These are phyloP conservation scores for Diaporthe capsici DNA, from an alignment of 2,329 filamentous ascomycete genomes.

Conservation along the genomic window DNA sequence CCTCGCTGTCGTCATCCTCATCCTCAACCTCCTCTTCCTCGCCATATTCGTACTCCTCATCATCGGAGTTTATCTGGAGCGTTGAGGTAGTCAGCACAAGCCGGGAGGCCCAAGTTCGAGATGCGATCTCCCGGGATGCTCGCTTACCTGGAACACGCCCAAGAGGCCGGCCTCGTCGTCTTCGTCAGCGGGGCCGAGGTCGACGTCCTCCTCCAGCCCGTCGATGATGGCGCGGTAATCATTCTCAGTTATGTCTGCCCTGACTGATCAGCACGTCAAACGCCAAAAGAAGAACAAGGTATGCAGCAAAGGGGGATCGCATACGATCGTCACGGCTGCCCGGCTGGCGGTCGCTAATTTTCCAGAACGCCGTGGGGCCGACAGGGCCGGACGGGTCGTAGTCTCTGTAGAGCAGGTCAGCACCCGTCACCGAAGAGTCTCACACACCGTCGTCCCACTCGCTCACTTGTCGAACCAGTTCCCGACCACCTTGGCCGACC, in stretches of 20 bases:
- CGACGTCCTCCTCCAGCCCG: constrained; percentile 15
- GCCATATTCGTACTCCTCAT: constrained; percentile 44
- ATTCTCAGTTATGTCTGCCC: constrained; percentile 42
- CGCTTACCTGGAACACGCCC: constrained; percentile 35
- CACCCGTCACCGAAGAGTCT: not conserved
- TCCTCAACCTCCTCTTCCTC: constrained; percentile 40
- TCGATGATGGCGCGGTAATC: constrained; percentile 45
- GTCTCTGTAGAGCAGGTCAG: constrained; percentile 60
- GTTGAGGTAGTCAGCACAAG: constrained; percentile 11
- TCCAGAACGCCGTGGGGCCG: constrained; percentile 85
- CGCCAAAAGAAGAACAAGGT: not conserved
- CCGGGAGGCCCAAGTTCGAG: not conserved
- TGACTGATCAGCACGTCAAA: not conserved
- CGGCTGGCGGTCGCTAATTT: constrained; percentile 68
- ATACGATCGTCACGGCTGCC: constrained; percentile 50
- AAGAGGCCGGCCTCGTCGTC: not conserved
- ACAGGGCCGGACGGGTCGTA: constrained; percentile 78
- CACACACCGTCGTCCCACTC: not conserved
- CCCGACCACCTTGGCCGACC: constrained; percentile 76
- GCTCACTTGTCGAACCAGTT: constrained; percentile 82
- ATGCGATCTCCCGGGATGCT: not conserved
- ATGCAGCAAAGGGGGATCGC: constrained; percentile 47
- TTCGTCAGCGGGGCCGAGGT: not conserved
- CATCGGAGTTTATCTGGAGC: constrained; percentile 37
- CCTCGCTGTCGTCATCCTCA: not conserved